Percentiles rank a stretch among this genome's conserved stretches.
phyloP scores from a whole-genome alignment of 1,139 yeast genomes.

The Suzukiozyma palmioleophila region DNA sequence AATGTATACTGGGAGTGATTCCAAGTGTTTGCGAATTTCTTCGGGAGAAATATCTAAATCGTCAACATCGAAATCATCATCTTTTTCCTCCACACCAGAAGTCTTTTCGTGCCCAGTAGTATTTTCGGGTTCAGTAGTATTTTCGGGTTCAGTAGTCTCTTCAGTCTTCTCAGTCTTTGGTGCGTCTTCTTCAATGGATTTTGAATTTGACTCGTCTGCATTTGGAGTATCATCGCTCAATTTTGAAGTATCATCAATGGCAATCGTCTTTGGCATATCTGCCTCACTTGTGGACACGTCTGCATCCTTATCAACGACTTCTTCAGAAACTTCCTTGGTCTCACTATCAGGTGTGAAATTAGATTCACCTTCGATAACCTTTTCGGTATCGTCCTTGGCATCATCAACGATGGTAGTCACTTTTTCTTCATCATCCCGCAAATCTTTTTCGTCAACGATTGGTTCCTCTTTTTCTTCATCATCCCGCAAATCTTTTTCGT shows the following conservation, averaged over 20 bases:
- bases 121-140: conserved; percentile 10
- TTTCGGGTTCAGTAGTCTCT: conserved; percentile 10
- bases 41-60: conserved; percentile 41
- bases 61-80: conserved; percentile 22
- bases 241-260: background rate
- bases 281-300: background rate
- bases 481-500: conserved; percentile 5
- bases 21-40: conserved; percentile 42
- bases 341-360: background rate
- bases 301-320: background rate
- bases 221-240: too few species aligned
- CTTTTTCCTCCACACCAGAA: background rate
- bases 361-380: conserved; percentile 1
- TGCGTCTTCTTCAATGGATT: too few species aligned
- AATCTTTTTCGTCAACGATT: conserved; percentile 4
- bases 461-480: conserved; percentile 4
- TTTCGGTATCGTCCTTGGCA: conserved; percentile 2
- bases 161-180: conserved; percentile 9
- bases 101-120: conserved; percentile 8
- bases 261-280: background rate
- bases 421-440: conserved; percentile 3
- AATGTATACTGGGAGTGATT: conserved; percentile 61
- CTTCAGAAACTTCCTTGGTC: background rate
- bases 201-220: too few species aligned
- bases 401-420: conserved; percentile 5